A percentile compares a stretch with the other conserved stretches of the same genome.
phyloP scores from a whole-genome alignment of 768 basidiomycete species.

The Lanmaoa rubissima region DNA sequence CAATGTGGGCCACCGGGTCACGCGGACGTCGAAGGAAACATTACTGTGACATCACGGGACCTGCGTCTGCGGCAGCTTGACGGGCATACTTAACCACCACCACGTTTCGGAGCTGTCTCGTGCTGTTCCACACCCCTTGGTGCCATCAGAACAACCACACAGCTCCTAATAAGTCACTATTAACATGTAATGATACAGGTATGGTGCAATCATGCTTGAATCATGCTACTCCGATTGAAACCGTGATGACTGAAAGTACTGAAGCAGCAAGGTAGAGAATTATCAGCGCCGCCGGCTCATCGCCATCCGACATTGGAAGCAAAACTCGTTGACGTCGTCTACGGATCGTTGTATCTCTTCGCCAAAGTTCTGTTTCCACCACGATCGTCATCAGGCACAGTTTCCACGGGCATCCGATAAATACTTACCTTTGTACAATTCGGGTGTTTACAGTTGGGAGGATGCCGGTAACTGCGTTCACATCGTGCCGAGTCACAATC shows the following conservation, averaged over 20 bases:
- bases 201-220: slow-evolving; percentile 18
- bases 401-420: slow-evolving; percentile 8
- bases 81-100: not conserved
- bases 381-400: slow-evolving; percentile 7
- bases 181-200: slow-evolving; percentile 28
- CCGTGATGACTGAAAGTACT: not conserved
- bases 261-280: not conserved
- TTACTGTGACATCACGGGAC: slow-evolving; percentile 2
- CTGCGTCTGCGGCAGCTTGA: not conserved
- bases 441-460: slow-evolving; percentile 50
- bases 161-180: slow-evolving; percentile 14
- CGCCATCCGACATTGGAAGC: slow-evolving; percentile 67
- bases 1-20: not conserved
- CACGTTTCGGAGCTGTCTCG: not conserved
- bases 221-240: slow-evolving; percentile 14
- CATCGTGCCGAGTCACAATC: slow-evolving; percentile 69
- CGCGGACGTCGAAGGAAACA: not conserved
- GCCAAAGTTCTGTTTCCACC: slow-evolving; percentile 54
- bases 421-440: slow-evolving; percentile 56
- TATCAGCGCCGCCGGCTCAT: slow-evolving; percentile 34
- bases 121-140: not conserved
- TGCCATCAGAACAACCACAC: slow-evolving; percentile 4
- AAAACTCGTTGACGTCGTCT: slow-evolving; percentile 70
- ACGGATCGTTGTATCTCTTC: slow-evolving; percentile 65
- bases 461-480: slow-evolving; percentile 62